A percentile compares a stretch with the other conserved stretches of the same genome.
Evolutionary conservation across 768 basidiomycete species (phyloP).

Genomic region (Mycena latifolia): DNA sequence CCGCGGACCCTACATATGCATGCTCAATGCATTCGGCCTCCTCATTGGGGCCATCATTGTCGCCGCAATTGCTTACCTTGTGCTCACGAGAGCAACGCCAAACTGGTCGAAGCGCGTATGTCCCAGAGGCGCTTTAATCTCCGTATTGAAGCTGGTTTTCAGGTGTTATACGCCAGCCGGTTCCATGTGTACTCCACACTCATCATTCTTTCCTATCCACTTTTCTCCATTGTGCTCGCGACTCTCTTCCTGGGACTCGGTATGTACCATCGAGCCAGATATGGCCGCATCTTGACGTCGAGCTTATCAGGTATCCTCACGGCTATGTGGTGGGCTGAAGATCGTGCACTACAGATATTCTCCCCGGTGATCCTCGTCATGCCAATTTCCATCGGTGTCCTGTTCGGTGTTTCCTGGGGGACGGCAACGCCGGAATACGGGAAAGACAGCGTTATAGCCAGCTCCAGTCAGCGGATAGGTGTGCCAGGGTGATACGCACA

Average conservation of each 20-base stretch:
- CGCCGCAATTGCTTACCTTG: background rate
- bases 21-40: conserved; percentile 10
- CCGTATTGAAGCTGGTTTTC: no score
- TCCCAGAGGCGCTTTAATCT: background rate
- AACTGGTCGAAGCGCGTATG: conserved; percentile 17
- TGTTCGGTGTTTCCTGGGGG: no score
- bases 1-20: conserved; percentile 21
- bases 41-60: conserved; percentile 24
- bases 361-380: no score
- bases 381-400: no score
- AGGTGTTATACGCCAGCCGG: conserved; percentile 11
- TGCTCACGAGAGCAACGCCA: background rate
- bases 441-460: no score
- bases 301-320: no score
- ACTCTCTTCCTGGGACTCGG: conserved; percentile 4
- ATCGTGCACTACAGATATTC: no score
- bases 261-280: background rate
- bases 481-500: no score
- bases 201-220: conserved; percentile 11
- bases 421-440: no score
- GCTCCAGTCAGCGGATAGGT: no score
- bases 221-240: conserved; percentile 19
- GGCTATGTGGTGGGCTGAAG: no score
- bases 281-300: no score
- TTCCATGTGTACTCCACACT: conserved; percentile 20